Evolutionary conservation across 306 rosid genomes (phyloP).

Genomic region (Aeschynomene evenia): DNA sequence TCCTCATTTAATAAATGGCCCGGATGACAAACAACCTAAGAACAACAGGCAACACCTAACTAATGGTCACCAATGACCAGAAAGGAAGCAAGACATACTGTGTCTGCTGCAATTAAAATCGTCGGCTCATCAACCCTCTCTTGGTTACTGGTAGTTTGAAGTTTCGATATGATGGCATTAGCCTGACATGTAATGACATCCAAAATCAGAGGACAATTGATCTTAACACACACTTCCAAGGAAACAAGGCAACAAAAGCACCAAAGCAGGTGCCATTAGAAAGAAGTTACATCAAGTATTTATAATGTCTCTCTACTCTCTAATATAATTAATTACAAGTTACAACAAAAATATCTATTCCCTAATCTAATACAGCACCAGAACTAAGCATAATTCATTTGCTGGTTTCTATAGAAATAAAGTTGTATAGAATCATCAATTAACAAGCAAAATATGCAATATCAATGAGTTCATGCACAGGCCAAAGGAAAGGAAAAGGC

Average conservation of each 20-base stretch:
- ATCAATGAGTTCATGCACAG: not conserved
- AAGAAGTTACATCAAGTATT: not conserved
- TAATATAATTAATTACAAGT: not conserved
- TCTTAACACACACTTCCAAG: conserved; percentile 9
- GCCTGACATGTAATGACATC: conserved; percentile 66
- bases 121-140: conserved; percentile 60
- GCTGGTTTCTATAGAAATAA: not conserved
- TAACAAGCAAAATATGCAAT: not conserved
- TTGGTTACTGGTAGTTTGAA: conserved; percentile 45
- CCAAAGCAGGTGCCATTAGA: conserved; percentile 2
- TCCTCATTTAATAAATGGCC: conserved; percentile 65
- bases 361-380: conserved; percentile 14
- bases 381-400: not conserved
- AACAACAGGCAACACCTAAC: conserved; percentile 12
- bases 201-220: conserved; percentile 40
- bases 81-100: conserved; percentile 60
- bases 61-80: conserved; percentile 19
- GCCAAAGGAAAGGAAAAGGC: not conserved
- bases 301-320: not conserved
- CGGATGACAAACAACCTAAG: conserved; percentile 46
- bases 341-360: not conserved
- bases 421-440: not conserved
- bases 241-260: conserved; percentile 14
- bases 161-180: conserved; percentile 72
- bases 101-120: conserved; percentile 84